Conservation (phyloP, 192 early-diverging fungal species). For the Entomortierella beljakovae region DNA sequence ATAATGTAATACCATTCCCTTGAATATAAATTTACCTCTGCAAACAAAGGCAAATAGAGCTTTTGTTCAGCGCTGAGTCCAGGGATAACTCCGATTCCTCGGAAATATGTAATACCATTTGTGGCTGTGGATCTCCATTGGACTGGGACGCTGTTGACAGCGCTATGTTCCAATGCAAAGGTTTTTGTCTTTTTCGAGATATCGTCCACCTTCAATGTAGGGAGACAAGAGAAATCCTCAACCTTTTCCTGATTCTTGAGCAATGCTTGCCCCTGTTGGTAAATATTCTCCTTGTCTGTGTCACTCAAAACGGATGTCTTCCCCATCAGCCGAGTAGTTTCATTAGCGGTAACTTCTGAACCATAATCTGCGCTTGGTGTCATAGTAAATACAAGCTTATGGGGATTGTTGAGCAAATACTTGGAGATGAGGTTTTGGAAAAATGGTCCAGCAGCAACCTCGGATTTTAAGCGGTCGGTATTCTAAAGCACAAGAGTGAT, state of each 20-base stretch:
- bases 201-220: constrained; percentile 85
- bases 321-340: constrained; percentile 71
- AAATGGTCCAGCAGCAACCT: constrained; percentile 67
- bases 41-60: constrained; percentile 83
- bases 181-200: constrained; percentile 73
- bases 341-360: constrained; percentile 66
- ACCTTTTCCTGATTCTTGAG: constrained; percentile 74
- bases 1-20: no score
- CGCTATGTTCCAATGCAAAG: constrained; percentile 65
- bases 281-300: constrained; percentile 70
- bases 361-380: constrained; percentile 76
- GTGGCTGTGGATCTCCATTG: constrained; percentile 86
- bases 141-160: constrained; percentile 64
- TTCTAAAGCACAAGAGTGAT: constrained; percentile 63
- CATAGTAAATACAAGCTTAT: constrained; percentile 88
- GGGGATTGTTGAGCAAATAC: constrained; percentile 84
- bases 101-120: constrained; percentile 93
- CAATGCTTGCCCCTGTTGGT: constrained; percentile 74
- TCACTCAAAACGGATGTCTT: constrained; percentile 72
- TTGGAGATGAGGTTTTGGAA: constrained; percentile 81
- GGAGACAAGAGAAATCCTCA: constrained; percentile 86
- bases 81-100: constrained; percentile 73
- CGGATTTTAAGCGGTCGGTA: constrained; percentile 75
- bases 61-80: constrained; percentile 74
- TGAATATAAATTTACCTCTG: constrained; percentile 66